A percentile compares a stretch with the other conserved stretches of the same genome.
Conservation (phyloP, 805 yeast genomes). For the Zygoascus tannicola region DNA sequence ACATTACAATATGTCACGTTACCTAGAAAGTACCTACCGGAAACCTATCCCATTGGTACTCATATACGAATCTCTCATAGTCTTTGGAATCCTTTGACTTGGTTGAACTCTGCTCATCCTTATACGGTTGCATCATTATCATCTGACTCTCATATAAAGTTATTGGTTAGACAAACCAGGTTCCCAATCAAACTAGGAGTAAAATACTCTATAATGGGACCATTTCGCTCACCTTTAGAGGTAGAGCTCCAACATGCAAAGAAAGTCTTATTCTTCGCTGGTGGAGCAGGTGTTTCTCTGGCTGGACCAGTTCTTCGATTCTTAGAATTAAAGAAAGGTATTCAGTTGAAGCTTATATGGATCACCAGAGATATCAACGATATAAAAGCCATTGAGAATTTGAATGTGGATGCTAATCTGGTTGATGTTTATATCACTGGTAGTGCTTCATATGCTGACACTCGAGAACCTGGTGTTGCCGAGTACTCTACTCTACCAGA, state of each 20-base stretch:
- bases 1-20: slow-evolving; percentile 41
- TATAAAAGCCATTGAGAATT: slow-evolving; percentile 67
- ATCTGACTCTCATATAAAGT: slow-evolving; percentile 34
- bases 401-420: slow-evolving; percentile 35
- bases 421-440: slow-evolving; percentile 44
- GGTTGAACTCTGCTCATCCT: slow-evolving; percentile 38
- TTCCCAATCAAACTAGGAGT: slow-evolving; percentile 12
- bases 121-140: slow-evolving; percentile 44
- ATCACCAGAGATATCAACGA: slow-evolving; percentile 71
- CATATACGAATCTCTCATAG: slow-evolving; percentile 31
- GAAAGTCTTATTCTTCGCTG: slow-evolving; percentile 44
- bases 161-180: slow-evolving; percentile 33
- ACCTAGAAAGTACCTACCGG: slow-evolving; percentile 36
- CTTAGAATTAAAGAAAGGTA: slow-evolving; percentile 60
- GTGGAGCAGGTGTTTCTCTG: slow-evolving; percentile 75
- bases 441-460: slow-evolving; percentile 2
- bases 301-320: slow-evolving; percentile 75
- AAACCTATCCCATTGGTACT: slow-evolving; percentile 38
- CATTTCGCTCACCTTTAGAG: slow-evolving; percentile 22
- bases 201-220: slow-evolving; percentile 33
- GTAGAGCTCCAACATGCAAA: slow-evolving; percentile 39
- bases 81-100: slow-evolving; percentile 27
- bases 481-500: slow-evolving; percentile 3
- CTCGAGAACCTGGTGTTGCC: not conserved
- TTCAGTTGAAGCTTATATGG: slow-evolving; percentile 73